phyloP scores from a whole-genome alignment of 176 grass and related monocot species.

The Rhipidocladum racemiflorum region DNA sequence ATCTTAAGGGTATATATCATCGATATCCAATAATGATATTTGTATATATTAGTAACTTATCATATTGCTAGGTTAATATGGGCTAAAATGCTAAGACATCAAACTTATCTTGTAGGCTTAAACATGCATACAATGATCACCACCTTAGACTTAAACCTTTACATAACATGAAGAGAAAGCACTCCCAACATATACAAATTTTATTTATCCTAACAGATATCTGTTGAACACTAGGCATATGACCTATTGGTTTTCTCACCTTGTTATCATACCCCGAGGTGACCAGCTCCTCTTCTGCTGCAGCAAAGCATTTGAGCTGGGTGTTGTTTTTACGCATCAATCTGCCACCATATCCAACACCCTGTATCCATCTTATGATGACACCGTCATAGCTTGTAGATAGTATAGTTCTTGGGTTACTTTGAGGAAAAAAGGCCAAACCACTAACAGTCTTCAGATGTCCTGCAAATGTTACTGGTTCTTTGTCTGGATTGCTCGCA shows the following conservation, averaged over 20 bases:
- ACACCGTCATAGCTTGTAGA: slow-evolving; percentile 94
- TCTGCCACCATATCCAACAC: slow-evolving; percentile 81
- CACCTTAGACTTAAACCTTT: not conserved
- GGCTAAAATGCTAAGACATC: not conserved
- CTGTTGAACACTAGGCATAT: slow-evolving; percentile 9
- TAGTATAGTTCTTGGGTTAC: slow-evolving; percentile 65
- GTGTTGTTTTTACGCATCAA: slow-evolving; percentile 76
- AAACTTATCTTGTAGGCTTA: slow-evolving; percentile 16
- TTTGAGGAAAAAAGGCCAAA: slow-evolving; percentile 58
- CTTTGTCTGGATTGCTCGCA: slow-evolving; percentile 58
- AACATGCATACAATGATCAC: not conserved
- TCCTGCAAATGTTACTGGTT: slow-evolving; percentile 79
- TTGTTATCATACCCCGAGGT: slow-evolving; percentile 95
- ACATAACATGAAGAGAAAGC: slow-evolving; percentile 13
- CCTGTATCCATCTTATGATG: slow-evolving; percentile 80
- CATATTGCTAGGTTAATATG: not conserved
- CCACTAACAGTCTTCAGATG: slow-evolving; percentile 79
- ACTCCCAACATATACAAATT: slow-evolving; percentile 6
- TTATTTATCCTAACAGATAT: slow-evolving; percentile 5
- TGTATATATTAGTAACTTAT: slow-evolving; percentile 16
- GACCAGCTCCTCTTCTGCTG: slow-evolving; percentile 67
- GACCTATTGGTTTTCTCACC: slow-evolving; percentile 41
- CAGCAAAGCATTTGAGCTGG: slow-evolving; percentile 94
- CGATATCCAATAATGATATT: not conserved
- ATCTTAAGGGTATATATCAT: not conserved